Percentiles rank a stretch among this genome's conserved stretches.
These are phyloP conservation scores for Kwoniella pini DNA, from an alignment of 768 basidiomycete species.

Conservation along the genomic window DNA sequence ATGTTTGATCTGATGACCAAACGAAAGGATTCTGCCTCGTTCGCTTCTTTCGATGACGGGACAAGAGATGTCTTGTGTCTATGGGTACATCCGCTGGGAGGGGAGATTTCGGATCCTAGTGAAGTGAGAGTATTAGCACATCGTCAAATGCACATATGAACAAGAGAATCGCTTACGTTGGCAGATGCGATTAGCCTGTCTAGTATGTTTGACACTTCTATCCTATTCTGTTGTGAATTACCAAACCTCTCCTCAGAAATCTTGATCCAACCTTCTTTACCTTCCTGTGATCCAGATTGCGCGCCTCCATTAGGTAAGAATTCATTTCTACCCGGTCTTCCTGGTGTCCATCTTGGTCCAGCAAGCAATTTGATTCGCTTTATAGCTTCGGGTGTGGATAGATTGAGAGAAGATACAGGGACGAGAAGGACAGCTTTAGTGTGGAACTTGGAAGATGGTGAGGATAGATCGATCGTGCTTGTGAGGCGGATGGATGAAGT, in stretches of 20 bases:
- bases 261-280: slow-evolving; percentile 77
- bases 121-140: not conserved
- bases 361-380: slow-evolving; percentile 88
- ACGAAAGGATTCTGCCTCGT: slow-evolving; percentile 40
- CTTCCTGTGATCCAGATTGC: slow-evolving; percentile 14
- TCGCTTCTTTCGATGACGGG: slow-evolving; percentile 71
- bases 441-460: slow-evolving; percentile 74
- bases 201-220: slow-evolving; percentile 87
- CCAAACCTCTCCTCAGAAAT: slow-evolving; percentile 87
- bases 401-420: slow-evolving; percentile 71
- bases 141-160: not conserved
- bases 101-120: slow-evolving; percentile 37
- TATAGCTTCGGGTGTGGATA: slow-evolving; percentile 65
- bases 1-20: slow-evolving; percentile 56
- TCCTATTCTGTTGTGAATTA: slow-evolving; percentile 80
- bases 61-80: slow-evolving; percentile 77
- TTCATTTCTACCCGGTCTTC: slow-evolving; percentile 42
- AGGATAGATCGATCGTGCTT: slow-evolving; percentile 65
- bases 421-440: slow-evolving; percentile 72
- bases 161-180: slow-evolving; percentile 64
- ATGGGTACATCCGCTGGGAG: slow-evolving; percentile 63
- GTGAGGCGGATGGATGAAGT: slow-evolving; percentile 58
- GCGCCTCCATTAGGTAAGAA: slow-evolving; percentile 10
- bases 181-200: slow-evolving; percentile 76
- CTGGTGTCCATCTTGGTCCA: slow-evolving; percentile 78